A percentile compares a stretch with the other conserved stretches of the same genome.
Conservation (phyloP, 148 eudicot genomes). For the Persicaria tinctoria region DNA sequence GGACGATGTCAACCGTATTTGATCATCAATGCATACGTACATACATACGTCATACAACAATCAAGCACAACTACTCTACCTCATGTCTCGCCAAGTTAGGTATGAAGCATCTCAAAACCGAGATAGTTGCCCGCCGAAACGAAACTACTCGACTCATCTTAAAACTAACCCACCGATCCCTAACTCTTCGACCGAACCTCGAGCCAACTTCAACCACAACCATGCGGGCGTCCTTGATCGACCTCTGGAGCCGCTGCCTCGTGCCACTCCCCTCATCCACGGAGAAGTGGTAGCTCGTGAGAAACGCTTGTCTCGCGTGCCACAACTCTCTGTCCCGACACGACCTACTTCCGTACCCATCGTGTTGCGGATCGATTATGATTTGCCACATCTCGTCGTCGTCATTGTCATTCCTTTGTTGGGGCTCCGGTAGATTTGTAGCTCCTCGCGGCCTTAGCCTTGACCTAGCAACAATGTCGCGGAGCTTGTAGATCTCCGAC, state of each 20-base stretch:
- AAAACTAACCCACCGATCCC: background rate
- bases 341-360: background rate
- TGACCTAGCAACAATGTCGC: background rate
- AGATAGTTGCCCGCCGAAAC: background rate
- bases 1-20: no score
- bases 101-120: background rate
- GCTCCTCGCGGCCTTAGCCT: background rate
- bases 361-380: background rate
- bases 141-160: background rate
- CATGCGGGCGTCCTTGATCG: background rate
- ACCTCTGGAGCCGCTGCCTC: background rate
- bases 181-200: background rate
- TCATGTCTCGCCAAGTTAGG: background rate
- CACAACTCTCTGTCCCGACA: background rate
- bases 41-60: no score
- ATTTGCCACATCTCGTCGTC: background rate
- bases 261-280: background rate
- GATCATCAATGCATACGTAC: no score
- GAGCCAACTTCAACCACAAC: background rate
- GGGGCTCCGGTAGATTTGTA: background rate
- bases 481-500: background rate
- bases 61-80: no score
- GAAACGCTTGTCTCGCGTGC: background rate
- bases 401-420: background rate
- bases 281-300: slow-evolving; percentile 2